These are phyloP conservation scores for Isatis tinctoria DNA, from an alignment of 345 rosid genomes.

Conservation along the genomic window DNA sequence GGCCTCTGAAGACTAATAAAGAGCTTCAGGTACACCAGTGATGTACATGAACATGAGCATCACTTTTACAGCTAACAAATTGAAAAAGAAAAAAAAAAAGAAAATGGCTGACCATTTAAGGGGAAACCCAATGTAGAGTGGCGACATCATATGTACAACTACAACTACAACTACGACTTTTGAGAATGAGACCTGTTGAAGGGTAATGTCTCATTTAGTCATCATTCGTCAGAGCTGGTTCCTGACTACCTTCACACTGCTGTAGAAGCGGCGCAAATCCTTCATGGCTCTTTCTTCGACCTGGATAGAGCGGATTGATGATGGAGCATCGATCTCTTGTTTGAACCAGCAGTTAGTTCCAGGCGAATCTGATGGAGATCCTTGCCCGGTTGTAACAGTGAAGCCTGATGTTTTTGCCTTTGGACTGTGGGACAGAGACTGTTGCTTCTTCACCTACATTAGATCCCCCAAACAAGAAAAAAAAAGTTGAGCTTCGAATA, in stretches of 20 bases:
- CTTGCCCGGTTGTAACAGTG: slow-evolving; percentile 54
- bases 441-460: slow-evolving; percentile 62
- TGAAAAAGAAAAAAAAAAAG: background rate
- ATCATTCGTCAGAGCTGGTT: slow-evolving; percentile 40
- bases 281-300: slow-evolving; percentile 94
- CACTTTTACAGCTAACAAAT: slow-evolving; percentile 2
- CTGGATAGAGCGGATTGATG: slow-evolving; percentile 85
- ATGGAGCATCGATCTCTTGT: slow-evolving; percentile 65
- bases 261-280: slow-evolving; percentile 83
- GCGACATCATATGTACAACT: slow-evolving; percentile 29
- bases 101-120: background rate
- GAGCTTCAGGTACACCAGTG: slow-evolving; percentile 21
- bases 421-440: slow-evolving; percentile 60
- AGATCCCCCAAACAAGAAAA: background rate
- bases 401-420: slow-evolving; percentile 74
- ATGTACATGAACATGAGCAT: slow-evolving; percentile 12
- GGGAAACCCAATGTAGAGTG: slow-evolving; percentile 9
- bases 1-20: slow-evolving; percentile 9
- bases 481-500: background rate
- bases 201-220: slow-evolving; percentile 2
- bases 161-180: slow-evolving; percentile 10
- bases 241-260: slow-evolving; percentile 78
- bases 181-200: slow-evolving; percentile 10
- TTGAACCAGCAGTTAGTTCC: slow-evolving; percentile 92
- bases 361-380: slow-evolving; percentile 81